Conservation (phyloP, 129 eudicot species). For the Silybum marianum region DNA sequence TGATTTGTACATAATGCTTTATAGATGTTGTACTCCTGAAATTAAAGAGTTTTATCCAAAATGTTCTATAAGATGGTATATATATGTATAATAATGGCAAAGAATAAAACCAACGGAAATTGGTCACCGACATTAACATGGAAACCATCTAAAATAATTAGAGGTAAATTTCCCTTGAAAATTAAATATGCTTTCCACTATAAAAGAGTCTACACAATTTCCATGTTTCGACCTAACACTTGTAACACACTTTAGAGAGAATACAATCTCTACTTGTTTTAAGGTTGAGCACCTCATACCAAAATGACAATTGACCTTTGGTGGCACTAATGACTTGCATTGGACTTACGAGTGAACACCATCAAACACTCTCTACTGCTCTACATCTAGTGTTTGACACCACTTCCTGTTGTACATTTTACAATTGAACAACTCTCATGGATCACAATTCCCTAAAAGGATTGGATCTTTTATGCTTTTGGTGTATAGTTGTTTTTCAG, state of each 20-base stretch:
- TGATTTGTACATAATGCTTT: not conserved
- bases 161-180: not conserved
- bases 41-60: not conserved
- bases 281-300: not conserved
- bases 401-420: not conserved
- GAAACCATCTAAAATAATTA: not conserved
- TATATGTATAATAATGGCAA: not conserved
- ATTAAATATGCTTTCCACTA: not conserved
- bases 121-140: not conserved
- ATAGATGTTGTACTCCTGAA: not conserved
- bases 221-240: not conserved
- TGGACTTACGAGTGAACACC: not conserved
- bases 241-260: not conserved
- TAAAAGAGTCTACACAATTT: not conserved
- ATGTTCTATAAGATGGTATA: not conserved
- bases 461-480: not conserved
- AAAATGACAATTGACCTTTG: not conserved
- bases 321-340: not conserved
- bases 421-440: not conserved
- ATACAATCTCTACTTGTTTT: not conserved
- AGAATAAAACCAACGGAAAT: not conserved
- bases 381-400: not conserved
- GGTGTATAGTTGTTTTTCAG: not conserved
- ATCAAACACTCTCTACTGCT: not conserved
- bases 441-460: not conserved